These are phyloP conservation scores for Trichoderma breve DNA, from an alignment of 2,329 filamentous ascomycete species.

Conservation along the genomic window DNA sequence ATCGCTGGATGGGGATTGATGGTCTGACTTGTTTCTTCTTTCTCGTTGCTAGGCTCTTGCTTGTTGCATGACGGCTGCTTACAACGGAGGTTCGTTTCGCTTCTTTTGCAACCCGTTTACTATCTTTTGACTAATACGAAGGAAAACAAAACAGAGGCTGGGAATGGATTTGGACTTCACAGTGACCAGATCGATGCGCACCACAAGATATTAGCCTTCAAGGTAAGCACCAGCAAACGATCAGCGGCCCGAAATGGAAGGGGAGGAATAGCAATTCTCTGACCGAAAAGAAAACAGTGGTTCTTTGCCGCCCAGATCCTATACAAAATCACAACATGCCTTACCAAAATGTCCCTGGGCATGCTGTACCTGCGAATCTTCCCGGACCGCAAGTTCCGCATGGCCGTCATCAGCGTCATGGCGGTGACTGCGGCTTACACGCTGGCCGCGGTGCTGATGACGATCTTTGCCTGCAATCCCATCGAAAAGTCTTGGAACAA, in stretches of 20 bases:
- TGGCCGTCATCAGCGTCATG: neutral
- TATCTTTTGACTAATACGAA: neutral
- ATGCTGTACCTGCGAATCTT: neutral
- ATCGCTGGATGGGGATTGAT: neutral
- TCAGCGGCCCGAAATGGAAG: too few relatives aligned
- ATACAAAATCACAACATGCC: neutral
- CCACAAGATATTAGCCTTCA: neutral
- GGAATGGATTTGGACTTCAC: neutral
- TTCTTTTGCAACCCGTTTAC: neutral
- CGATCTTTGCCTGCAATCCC: neutral
- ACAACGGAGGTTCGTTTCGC: slow-evolving; percentile 1
- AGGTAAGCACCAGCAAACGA: neutral
- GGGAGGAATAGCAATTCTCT: neutral
- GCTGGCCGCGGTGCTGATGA: neutral
- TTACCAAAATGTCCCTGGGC: neutral
- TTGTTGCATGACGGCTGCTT: neutral
- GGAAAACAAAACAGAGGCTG: neutral
- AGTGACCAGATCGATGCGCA: neutral
- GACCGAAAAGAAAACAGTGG: neutral
- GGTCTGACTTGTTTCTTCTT: neutral
- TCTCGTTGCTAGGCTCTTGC: neutral
- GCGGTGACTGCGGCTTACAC: neutral
- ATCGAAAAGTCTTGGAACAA: neutral
- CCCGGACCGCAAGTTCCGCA: neutral
- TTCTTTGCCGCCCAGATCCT: neutral